Conservation (phyloP, 306 rosid species). For the Cucurbita moschata region DNA sequence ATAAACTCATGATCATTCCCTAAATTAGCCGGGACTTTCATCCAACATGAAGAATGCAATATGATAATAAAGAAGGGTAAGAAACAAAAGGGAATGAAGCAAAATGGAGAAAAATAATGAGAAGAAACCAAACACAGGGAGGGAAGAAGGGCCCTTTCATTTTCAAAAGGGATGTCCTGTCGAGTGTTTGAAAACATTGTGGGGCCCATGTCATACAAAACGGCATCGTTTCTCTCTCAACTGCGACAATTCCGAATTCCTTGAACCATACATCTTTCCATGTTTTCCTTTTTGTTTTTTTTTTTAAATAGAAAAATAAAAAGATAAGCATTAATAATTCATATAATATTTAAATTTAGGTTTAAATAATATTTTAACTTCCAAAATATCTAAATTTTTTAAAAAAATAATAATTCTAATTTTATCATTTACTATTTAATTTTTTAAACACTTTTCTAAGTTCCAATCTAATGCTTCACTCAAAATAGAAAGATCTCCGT, state of each 20-base stretch:
- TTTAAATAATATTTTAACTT: too few relatives aligned
- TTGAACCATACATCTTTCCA: neutral
- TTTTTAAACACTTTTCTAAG: too few relatives aligned
- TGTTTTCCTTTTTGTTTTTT: neutral
- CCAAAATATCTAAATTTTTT: too few relatives aligned
- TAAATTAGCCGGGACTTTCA: too few relatives aligned
- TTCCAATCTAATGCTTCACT: too few relatives aligned
- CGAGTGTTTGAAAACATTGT: neutral
- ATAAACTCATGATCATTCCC: too few relatives aligned
- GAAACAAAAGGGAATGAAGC: neutral
- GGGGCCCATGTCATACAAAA: neutral
- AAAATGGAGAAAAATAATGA: neutral
- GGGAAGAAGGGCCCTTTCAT: neutral
- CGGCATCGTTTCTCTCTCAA: neutral
- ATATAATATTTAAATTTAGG: too few relatives aligned
- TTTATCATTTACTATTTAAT: too few relatives aligned
- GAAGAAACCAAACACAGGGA: neutral
- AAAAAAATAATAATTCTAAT: too few relatives aligned
- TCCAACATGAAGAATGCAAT: too few relatives aligned
- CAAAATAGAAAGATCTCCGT: too few relatives aligned
- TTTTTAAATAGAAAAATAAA: neutral
- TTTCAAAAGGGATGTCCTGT: neutral
- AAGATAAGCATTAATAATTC: neutral
- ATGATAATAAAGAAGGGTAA: neutral
- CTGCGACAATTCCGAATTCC: neutral